Base-by-base conservation (phyloP, 2,329 filamentous ascomycete species). In the Penicillium digitatum region DNA sequence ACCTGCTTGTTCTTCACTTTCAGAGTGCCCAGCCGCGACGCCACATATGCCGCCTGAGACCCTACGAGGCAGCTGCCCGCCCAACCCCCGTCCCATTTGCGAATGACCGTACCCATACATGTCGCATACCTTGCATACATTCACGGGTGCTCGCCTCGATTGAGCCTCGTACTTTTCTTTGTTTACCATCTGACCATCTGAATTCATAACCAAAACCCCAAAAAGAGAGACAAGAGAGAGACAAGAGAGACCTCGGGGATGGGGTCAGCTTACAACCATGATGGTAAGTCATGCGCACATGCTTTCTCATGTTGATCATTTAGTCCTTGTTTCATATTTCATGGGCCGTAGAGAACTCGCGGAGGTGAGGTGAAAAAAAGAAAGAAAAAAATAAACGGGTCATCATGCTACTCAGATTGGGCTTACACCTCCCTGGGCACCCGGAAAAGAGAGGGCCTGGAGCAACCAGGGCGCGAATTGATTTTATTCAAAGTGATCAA, bases 261-360 rank as follows among this genome's bases (percentile, higher is more conserved):
- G 68, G 70, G 71, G 62, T 66, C 66, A 59, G 62, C 66, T 58
- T 68, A 67, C 57, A 67, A 69, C 59, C 61, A 67, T 55, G 70
- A 74, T 73, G 72, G 72, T 74, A 59, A 73, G 72, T 74, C 50
- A 58, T 52, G 54, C 50, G 54, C 49, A 57, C 57, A 57, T 54
- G 52, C 52, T 62, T 54, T 55, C 14, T 45, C 27, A 22, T 32
- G 39, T 45, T 51, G 40, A 38, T 26, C 44, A 16, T 29, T 22
- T 26, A 34, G 31, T 39, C 32, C 26, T 48, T 52, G 55, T 60
- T 66, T 64, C 62, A 58, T 57, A 62, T 60, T 56, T 42, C 52
- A 59, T 48, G 59, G 48, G 50, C 35, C 37, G 35, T 27, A 22
- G 22, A 37, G 46, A 57, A 51, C 31, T 42, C 27, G 53, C 37